Evolutionary conservation across 1,139 yeast genomes (phyloP).

Genomic region (Geotrichum klebahnii): DNA sequence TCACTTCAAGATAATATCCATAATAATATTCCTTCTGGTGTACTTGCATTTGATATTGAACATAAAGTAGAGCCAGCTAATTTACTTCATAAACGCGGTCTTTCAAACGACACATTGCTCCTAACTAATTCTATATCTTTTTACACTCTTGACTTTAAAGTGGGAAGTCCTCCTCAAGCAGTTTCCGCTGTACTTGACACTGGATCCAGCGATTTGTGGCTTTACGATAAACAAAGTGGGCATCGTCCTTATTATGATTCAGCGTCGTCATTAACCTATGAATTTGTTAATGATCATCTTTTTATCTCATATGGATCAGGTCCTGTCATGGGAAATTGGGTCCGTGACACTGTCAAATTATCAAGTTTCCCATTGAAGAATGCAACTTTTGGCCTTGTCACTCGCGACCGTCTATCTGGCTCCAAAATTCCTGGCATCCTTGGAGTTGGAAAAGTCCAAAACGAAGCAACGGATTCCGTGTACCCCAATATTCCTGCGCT

Average conservation of each 20-base stretch:
- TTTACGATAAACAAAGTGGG: constrained; percentile 36
- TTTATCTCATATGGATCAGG: constrained; percentile 32
- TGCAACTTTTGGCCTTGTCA: constrained; percentile 43
- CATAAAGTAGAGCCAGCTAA: background rate
- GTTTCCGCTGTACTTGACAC: constrained; percentile 45
- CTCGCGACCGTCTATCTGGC: constrained; percentile 17
- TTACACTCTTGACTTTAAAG: constrained; percentile 39
- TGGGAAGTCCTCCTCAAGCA: constrained; percentile 44
- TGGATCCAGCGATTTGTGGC: constrained; percentile 48
- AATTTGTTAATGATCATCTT: constrained; percentile 25
- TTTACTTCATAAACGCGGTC: constrained; percentile 2
- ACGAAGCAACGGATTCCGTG: constrained; percentile 11
- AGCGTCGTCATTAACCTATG: constrained; percentile 28
- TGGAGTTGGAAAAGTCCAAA: constrained; percentile 19
- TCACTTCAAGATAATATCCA: background rate
- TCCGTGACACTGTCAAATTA: constrained; percentile 49
- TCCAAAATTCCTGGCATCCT: constrained; percentile 19
- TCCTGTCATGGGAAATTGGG: constrained; percentile 58
- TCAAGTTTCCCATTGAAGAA: constrained; percentile 45
- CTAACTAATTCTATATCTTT: constrained; percentile 15
- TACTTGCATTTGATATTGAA: constrained; percentile 8
- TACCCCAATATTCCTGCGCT: constrained; percentile 44
- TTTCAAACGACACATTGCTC: constrained; percentile 8
- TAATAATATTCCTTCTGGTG: background rate
- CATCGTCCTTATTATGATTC: constrained; percentile 26